Evolutionary conservation across 2,329 filamentous ascomycete genomes (phyloP), one percentile per base, ranked within the genome.

Genomic region (Epichloe glyceriae): DNA sequence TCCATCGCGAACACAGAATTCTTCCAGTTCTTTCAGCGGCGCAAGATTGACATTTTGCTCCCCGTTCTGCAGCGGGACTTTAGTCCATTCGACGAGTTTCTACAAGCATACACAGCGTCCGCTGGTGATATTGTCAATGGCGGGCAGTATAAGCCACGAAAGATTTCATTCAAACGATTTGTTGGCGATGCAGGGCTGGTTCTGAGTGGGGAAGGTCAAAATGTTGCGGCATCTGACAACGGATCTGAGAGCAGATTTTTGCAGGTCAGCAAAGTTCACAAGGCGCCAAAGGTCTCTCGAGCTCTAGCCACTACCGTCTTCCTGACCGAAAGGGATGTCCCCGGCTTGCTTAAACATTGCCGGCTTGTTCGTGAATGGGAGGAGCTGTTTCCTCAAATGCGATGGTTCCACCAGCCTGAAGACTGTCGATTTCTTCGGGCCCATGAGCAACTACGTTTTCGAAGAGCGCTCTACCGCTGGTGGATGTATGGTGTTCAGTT

Each of bases 401-500:
- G 68, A 50, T 75, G 72, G 72, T 72, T 75, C 54, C 65, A 72
- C 2, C 59, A 67, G 10, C 68, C 69, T 0, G 69, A 72, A 50
- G 62, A 72, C 46, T 70, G 72, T 40, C 70, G 76, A 15, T 66
- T 65, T 38, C 65, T 79, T 5, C 61, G 61, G 7, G 49, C 59
- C 0, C 61, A 67, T 26, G 76, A 80, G 57, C 65, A 65, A 30
- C 55, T 61, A n/a, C 69, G 74, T 46, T 66, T 78, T 47, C 70
- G 76, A 5, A 67, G 69, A 53, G 75, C 73, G 0, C 60, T 79
- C 33, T 76, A 75, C 47, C 63, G 67, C 34, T 80, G 75, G 75
- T 78, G 75, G 74, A 65, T 76, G 4, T 79, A 74, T 54, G 67
- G 73, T 6, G 68, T 69, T 35, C 72, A 75, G 53, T 78, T 78